Conservation (phyloP, 2,329 filamentous ascomycete genomes). For the Botryotinia convoluta region DNA sequence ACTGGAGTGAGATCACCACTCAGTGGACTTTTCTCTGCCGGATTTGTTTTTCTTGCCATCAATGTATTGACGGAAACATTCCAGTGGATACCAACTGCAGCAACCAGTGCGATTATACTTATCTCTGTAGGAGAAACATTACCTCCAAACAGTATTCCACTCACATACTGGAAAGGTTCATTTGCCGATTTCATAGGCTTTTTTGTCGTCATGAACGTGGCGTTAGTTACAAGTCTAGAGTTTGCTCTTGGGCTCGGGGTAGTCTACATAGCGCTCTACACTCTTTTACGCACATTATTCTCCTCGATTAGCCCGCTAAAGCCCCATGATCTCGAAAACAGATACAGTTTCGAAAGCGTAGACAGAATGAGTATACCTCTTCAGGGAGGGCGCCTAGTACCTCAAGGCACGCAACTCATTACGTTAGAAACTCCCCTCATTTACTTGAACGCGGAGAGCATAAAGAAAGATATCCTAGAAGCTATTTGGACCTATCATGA, state of each 20-base stretch:
- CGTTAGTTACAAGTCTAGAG: neutral
- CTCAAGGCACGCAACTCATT: slow-evolving; percentile 2
- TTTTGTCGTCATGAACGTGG: slow-evolving; percentile 8
- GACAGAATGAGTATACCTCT: neutral
- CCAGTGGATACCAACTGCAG: slow-evolving; percentile 67
- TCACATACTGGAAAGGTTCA: slow-evolving; percentile 45
- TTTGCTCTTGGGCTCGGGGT: neutral
- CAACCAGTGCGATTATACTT: slow-evolving; percentile 59
- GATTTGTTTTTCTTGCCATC: slow-evolving; percentile 59
- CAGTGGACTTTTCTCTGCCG: slow-evolving; percentile 58
- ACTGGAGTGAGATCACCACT: slow-evolving; percentile 61
- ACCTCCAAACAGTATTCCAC: neutral
- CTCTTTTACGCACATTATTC: slow-evolving; percentile 5
- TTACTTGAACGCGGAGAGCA: slow-evolving; percentile 5
- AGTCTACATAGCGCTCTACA: slow-evolving; percentile 5
- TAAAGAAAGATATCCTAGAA: slow-evolving; percentile 11
- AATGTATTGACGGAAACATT: slow-evolving; percentile 59
- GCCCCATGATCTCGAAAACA: neutral
- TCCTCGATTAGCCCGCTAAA: neutral
- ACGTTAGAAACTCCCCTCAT: slow-evolving; percentile 5
- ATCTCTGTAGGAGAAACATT: neutral
- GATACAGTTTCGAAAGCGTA: neutral
- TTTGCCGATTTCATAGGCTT: slow-evolving; percentile 61
- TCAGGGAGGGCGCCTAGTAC: neutral
- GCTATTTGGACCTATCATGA: slow-evolving; percentile 1